phyloP scores from a whole-genome alignment of 2,329 filamentous ascomycete genomes.

The Celoporthe dispersa region DNA sequence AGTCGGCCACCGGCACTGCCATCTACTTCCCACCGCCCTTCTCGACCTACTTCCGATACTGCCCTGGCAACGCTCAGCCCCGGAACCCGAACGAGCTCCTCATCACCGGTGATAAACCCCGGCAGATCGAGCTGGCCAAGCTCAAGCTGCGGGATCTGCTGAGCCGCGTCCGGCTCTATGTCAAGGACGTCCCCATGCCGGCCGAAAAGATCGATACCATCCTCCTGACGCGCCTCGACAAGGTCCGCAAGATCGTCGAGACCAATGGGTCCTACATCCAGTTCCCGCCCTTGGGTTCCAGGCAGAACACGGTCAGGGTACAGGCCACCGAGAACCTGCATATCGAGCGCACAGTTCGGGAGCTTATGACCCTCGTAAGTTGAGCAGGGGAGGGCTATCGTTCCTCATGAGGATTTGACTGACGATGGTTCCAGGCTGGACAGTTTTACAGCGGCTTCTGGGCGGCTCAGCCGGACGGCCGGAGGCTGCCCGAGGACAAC shows the following conservation, averaged over 20 bases:
- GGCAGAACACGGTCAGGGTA: constrained; percentile 82
- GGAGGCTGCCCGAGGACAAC: constrained; percentile 63
- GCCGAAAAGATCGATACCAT: constrained; percentile 95
- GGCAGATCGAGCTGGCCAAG: constrained; percentile 87
- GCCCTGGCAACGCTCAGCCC: constrained; percentile 77
- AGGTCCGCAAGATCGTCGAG: constrained; percentile 97
- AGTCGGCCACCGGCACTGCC: constrained; percentile 91
- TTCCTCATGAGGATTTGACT: constrained; percentile 28
- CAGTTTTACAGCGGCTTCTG: constrained; percentile 98
- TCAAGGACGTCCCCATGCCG: constrained; percentile 91
- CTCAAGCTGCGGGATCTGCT: constrained; percentile 88
- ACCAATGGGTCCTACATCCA: constrained; percentile 94
- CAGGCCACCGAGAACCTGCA: constrained; percentile 93
- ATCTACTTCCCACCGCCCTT: constrained; percentile 98
- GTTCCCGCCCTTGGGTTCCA: constrained; percentile 84
- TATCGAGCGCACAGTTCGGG: constrained; percentile 91
- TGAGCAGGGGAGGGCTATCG: constrained; percentile 24
- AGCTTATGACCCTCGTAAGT: constrained; percentile 90
- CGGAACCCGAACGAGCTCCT: constrained; percentile 90
- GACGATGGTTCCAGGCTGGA: constrained; percentile 65
- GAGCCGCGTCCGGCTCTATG: constrained; percentile 76
- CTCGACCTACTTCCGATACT: constrained; percentile 88
- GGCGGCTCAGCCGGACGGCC: constrained; percentile 80
- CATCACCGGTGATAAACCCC: constrained; percentile 86
- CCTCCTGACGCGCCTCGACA: constrained; percentile 86